Evolutionary conservation across 306 rosid species (phyloP).

Genomic region (Acmispon strigosus): DNA sequence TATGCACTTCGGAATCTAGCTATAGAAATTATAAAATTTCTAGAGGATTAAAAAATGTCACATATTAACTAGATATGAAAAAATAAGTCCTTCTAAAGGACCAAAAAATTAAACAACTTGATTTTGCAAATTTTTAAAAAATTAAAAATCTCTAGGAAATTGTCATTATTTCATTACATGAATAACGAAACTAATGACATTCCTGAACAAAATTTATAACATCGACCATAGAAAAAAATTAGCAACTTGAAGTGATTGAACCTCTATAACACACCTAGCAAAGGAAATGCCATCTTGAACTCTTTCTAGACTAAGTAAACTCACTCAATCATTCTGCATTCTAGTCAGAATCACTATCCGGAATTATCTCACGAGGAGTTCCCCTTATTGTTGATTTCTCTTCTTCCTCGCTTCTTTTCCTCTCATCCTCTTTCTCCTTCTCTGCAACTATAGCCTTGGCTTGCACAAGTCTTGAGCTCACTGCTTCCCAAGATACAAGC

Average conservation of each 20-base stretch:
- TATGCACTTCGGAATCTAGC: too few species aligned
- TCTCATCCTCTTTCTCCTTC: conserved; percentile 44
- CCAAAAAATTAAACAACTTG: too few species aligned
- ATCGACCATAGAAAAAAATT: not conserved
- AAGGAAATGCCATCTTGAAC: conserved; percentile 6
- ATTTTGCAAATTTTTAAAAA: too few species aligned
- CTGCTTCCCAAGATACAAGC: conserved; percentile 87
- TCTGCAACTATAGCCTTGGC: conserved; percentile 56
- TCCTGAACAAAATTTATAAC: not conserved
- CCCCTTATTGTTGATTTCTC: conserved; percentile 7
- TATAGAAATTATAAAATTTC: too few species aligned
- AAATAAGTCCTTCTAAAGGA: too few species aligned
- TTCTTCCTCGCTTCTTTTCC: conserved; percentile 36
- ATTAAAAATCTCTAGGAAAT: too few species aligned
- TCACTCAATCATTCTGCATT: conserved; percentile 28
- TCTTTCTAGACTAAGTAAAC: not conserved
- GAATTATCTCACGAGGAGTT: conserved; percentile 27
- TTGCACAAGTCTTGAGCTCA: conserved; percentile 53
- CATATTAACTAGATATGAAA: too few species aligned
- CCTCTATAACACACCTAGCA: too few species aligned
- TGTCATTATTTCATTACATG: too few species aligned
- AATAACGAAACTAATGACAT: too few species aligned
- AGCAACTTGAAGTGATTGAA: not conserved
- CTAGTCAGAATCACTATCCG: conserved; percentile 32
- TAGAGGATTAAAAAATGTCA: too few species aligned